phyloP scores from a whole-genome alignment of 257 asterid species.

The Petunia secreta region DNA sequence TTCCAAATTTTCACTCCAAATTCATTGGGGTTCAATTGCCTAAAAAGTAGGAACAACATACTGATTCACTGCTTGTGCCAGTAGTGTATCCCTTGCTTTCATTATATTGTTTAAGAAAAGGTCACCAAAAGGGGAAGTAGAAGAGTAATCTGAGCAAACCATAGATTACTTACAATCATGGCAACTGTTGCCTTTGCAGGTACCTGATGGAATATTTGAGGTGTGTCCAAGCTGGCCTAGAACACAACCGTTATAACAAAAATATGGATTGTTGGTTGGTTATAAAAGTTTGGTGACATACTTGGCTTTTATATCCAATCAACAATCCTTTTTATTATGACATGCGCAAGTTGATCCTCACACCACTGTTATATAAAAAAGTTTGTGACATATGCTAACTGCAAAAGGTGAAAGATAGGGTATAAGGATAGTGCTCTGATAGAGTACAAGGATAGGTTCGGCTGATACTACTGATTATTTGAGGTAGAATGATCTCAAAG shows the following conservation, averaged over 20 bases:
- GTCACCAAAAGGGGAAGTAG: conserved; percentile 19
- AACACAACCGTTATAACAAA: too few relatives aligned
- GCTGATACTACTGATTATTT: neutral
- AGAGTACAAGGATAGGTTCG: neutral
- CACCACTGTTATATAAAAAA: too few relatives aligned
- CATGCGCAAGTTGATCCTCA: too few relatives aligned
- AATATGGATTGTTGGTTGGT: neutral
- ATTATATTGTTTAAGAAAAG: neutral
- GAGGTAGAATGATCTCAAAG: neutral
- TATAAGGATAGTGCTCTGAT: neutral
- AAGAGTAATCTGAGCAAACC: conserved; percentile 13
- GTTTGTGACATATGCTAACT: neutral
- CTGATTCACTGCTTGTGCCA: neutral
- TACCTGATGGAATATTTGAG: too few relatives aligned
- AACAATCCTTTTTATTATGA: too few relatives aligned
- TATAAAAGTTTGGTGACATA: too few relatives aligned
- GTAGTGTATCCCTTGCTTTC: neutral
- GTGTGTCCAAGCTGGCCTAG: too few relatives aligned
- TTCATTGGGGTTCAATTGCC: neutral
- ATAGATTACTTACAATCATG: conserved; percentile 37
- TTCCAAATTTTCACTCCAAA: conserved; percentile 7
- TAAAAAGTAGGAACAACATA: neutral
- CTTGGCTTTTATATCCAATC: too few relatives aligned
- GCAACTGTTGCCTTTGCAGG: conserved; percentile 56
- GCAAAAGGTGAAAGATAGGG: neutral